Percentiles rank a stretch among this genome's conserved stretches.
Conservation (phyloP, 768 basidiomycete species). For the Lactarius pseudohatsudake region DNA sequence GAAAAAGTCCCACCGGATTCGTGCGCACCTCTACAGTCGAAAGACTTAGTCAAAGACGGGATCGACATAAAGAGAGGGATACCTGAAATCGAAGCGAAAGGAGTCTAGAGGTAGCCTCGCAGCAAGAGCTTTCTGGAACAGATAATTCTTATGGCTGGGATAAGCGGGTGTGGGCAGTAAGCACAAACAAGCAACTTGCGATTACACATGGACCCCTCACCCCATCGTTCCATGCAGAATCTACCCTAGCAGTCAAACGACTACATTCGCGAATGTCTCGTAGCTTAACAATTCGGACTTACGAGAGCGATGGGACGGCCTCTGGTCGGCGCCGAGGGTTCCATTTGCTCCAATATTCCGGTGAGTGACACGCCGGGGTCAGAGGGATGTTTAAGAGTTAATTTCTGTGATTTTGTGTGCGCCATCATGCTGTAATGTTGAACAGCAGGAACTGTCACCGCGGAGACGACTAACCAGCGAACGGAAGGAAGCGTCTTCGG, state of each 20-base stretch:
- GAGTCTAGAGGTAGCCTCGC: conserved; percentile 67
- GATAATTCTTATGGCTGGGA: conserved; percentile 78
- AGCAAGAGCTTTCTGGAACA: conserved; percentile 76
- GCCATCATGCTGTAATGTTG: background rate
- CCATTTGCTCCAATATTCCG: conserved; percentile 21
- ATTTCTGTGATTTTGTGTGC: conserved; percentile 7
- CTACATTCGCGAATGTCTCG: conserved; percentile 1
- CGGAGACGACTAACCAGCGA: background rate
- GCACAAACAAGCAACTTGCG: background rate
- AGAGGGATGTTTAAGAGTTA: conserved; percentile 7
- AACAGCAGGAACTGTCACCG: background rate
- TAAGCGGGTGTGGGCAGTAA: background rate
- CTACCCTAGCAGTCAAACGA: conserved; percentile 39
- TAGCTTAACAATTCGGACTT: background rate
- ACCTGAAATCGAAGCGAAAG: conserved; percentile 88
- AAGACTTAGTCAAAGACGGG: background rate
- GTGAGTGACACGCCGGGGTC: conserved; percentile 6
- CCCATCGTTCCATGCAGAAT: conserved; percentile 80
- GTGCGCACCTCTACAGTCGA: conserved; percentile 62
- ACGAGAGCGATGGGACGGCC: conserved; percentile 21
- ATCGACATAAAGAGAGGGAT: conserved; percentile 30
- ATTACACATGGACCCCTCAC: conserved; percentile 41
- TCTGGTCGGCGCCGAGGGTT: conserved; percentile 6
- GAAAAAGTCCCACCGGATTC: conserved; percentile 71
- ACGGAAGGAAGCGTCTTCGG: background rate